These are phyloP conservation scores for Blastobotrys attinorum DNA, from an alignment of 805 yeast species.

Conservation along the genomic window DNA sequence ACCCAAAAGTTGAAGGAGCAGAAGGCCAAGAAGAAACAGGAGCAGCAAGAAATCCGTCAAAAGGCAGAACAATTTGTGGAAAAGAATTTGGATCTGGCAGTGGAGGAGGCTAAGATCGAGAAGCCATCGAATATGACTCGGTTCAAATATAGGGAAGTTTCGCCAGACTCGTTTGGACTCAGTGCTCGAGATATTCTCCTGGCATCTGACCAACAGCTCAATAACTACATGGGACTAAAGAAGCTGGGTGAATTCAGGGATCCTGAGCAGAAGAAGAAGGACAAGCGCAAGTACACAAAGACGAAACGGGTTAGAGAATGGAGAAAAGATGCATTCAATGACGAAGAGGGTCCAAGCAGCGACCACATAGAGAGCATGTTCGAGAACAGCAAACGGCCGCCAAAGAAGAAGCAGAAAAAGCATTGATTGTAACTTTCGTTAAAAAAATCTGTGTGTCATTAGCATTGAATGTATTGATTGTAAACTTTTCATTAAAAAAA, in stretches of 20 bases:
- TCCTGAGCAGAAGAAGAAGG: constrained; percentile 61
- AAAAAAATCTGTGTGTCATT: too few relatives aligned
- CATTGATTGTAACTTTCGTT: too few relatives aligned
- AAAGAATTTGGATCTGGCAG: constrained; percentile 52
- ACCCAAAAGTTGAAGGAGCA: constrained; percentile 31
- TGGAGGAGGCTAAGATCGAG: constrained; percentile 25
- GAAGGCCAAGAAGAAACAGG: constrained; percentile 54
- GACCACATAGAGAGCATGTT: constrained; percentile 11
- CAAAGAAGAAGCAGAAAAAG: constrained; percentile 3
- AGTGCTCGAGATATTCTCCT: constrained; percentile 76
- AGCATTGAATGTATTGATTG: too few relatives aligned
- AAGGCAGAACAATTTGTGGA: constrained; percentile 76
- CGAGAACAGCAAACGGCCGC: background rate
- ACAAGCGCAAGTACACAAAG: constrained; percentile 77
- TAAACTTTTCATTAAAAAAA: too few relatives aligned
- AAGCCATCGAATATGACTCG: constrained; percentile 39
- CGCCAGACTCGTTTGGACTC: constrained; percentile 88
- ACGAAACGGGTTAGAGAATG: constrained; percentile 78
- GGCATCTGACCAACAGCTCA: constrained; percentile 82
- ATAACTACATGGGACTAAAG: constrained; percentile 79
- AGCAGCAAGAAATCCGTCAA: constrained; percentile 51
- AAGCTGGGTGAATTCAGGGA: constrained; percentile 91
- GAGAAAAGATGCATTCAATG: constrained; percentile 75
- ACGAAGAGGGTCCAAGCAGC: constrained; percentile 37
- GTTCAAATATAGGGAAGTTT: constrained; percentile 87